Base-by-base conservation (phyloP, 441 rosid genomes). In the Mallotus japonicus region DNA sequence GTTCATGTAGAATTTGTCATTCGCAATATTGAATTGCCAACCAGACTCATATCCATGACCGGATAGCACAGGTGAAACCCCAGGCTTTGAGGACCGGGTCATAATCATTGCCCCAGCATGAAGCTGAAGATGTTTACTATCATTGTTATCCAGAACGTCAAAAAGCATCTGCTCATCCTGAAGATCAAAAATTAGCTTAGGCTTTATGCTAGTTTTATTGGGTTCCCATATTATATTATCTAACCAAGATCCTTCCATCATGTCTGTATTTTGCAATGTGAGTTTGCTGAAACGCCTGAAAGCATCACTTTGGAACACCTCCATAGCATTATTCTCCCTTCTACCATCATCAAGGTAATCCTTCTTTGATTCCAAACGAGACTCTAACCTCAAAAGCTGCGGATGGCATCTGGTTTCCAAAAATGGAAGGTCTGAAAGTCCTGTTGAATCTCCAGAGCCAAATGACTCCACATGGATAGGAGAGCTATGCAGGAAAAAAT, bases 81-180 rank as follows among this genome's bases (percentile, higher is more conserved):
- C 85, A 75, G 85, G 80, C 69, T 90, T 87, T 63, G 77, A 67
- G 62, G 96, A 80, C 64, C 83, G 85, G 56, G 88, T 82, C 73
- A 93, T 83, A 65, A 93, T 82, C 99, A 96, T 93, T 74, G 99
- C 97, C 78, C 97, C 97, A 16, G 99, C 91, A 86, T 90, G 99
- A 75, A 85, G 95, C 83, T 83, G 91, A 75, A 91, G 89, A 81
- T 86, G 76, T 73, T 85, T 83, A 69, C 79, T 81, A 76, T 93
- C 93, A 85, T 82, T 83, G 65, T 81, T 80, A 89, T 92, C 96
- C 67, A 85, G 73, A 79, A 92, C 85, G 82, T 96, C 95, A 87
- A 93, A 96, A 78, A 92, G 91, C 98, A 96, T 96, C 75, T 90
- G 93, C 84, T 90, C 89, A 82, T 96, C 99, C 78, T 88, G 96